phyloP scores from a whole-genome alignment of 305 asterid genomes.

The Ajuga reptans region DNA sequence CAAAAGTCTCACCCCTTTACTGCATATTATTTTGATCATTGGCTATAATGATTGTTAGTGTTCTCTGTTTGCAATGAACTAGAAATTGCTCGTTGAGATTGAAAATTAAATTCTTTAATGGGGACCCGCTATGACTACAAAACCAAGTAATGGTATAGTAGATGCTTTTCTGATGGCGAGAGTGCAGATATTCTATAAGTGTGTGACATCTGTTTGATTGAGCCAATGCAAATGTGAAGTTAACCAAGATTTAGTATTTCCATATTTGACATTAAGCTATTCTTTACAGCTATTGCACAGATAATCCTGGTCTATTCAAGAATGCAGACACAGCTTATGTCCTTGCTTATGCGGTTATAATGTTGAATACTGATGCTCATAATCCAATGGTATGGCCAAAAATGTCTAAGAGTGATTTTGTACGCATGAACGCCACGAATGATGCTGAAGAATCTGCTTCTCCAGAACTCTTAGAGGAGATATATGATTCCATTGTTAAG shows the following conservation, averaged over 20 bases:
- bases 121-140: background rate
- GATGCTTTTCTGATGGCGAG: slow-evolving; percentile 11
- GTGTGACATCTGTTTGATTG: slow-evolving; percentile 3
- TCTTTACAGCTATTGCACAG: slow-evolving; percentile 82
- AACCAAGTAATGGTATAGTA: background rate
- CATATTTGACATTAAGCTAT: slow-evolving; percentile 20
- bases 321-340: slow-evolving; percentile 97
- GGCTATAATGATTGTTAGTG: background rate
- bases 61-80: background rate
- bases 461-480: slow-evolving; percentile 85
- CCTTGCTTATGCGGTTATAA: slow-evolving; percentile 98
- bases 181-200: background rate
- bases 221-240: background rate
- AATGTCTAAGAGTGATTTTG: slow-evolving; percentile 95
- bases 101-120: background rate
- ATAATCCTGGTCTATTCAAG: slow-evolving; percentile 91
- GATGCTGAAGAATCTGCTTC: slow-evolving; percentile 97
- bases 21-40: background rate
- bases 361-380: slow-evolving; percentile 99
- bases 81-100: slow-evolving; percentile 14
- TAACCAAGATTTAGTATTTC: slow-evolving; percentile 11
- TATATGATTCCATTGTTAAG: slow-evolving; percentile 88
- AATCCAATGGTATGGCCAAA: slow-evolving; percentile 99
- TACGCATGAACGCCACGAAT: slow-evolving; percentile 69
- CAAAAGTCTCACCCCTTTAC: background rate